Conservation (phyloP, 805 yeast species). For the Zygosaccharomyces rouxii region DNA sequence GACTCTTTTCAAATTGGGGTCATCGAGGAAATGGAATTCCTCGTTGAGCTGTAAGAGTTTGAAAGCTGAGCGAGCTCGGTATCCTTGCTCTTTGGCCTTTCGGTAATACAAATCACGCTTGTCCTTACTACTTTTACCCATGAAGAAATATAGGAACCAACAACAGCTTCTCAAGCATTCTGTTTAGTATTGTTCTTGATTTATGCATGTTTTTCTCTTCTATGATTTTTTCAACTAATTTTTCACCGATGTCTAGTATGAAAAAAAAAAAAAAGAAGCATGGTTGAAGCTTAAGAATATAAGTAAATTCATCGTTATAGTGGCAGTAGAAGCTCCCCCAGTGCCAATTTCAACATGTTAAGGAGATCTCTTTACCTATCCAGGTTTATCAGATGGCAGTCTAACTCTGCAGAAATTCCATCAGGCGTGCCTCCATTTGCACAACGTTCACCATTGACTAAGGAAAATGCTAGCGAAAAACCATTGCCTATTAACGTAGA, state of each 20-base stretch:
- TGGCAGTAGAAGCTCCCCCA: not conserved
- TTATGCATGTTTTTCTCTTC: not conserved
- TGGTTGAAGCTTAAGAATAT: not conserved
- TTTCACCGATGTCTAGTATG: not conserved
- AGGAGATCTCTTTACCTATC: slow-evolving; percentile 5
- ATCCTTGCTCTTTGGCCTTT: slow-evolving; percentile 96
- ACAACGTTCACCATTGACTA: slow-evolving; percentile 1
- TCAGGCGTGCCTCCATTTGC: slow-evolving; percentile 1
- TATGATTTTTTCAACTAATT: not conserved
- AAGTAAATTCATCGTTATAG: not conserved
- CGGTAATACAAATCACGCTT: slow-evolving; percentile 89
- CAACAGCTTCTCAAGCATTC: not conserved
- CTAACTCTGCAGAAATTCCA: slow-evolving; percentile 5
- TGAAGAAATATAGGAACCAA: slow-evolving; percentile 25
- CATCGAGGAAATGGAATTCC: slow-evolving; percentile 73
- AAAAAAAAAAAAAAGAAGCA: not conserved
- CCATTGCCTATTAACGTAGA: slow-evolving; percentile 86
- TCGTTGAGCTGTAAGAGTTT: slow-evolving; percentile 87
- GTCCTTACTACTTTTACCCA: slow-evolving; percentile 95
- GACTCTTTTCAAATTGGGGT: slow-evolving; percentile 63
- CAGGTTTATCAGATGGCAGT: slow-evolving; percentile 13
- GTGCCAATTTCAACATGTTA: not conserved
- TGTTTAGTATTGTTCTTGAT: not conserved
- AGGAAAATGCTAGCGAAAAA: slow-evolving; percentile 24
- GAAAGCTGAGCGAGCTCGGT: slow-evolving; percentile 96